Evolutionary conservation across 345 rosid genomes (phyloP).

Genomic region (Eucalyptus shirleyi): DNA sequence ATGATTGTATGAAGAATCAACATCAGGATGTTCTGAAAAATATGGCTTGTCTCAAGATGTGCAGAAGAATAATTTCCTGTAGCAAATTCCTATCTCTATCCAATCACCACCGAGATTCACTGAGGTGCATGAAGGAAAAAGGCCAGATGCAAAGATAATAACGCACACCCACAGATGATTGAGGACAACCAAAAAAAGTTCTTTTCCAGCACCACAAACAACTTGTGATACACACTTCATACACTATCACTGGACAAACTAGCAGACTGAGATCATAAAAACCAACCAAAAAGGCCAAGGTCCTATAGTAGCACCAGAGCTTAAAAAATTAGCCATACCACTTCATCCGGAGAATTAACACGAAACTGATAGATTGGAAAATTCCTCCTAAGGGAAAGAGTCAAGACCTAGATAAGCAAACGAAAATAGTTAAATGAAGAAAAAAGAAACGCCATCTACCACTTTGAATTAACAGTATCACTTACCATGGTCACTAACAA

Average conservation of each 20-base stretch:
- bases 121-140: too few species aligned
- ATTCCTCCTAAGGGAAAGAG: slow-evolving; percentile 63
- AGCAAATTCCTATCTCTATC: neutral
- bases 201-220: slow-evolving; percentile 86
- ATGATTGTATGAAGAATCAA: neutral
- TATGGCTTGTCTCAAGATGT: neutral
- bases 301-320: neutral
- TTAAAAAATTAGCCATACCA: slow-evolving; percentile 30
- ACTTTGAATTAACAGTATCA: neutral
- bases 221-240: slow-evolving; percentile 69
- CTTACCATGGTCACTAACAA: too few species aligned
- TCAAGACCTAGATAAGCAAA: slow-evolving; percentile 40
- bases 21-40: neutral
- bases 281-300: neutral
- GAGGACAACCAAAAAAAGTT: slow-evolving; percentile 55
- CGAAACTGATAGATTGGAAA: slow-evolving; percentile 55
- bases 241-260: slow-evolving; percentile 27
- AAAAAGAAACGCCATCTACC: neutral
- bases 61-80: neutral
- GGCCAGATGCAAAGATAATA: too few species aligned
- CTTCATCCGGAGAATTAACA: slow-evolving; percentile 79
- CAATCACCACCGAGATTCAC: neutral
- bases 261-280: neutral
- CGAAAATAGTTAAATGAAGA: neutral
- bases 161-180: too few species aligned